Conservation (phyloP, 805 yeast genomes). For the Isabelozyma rhagii region DNA sequence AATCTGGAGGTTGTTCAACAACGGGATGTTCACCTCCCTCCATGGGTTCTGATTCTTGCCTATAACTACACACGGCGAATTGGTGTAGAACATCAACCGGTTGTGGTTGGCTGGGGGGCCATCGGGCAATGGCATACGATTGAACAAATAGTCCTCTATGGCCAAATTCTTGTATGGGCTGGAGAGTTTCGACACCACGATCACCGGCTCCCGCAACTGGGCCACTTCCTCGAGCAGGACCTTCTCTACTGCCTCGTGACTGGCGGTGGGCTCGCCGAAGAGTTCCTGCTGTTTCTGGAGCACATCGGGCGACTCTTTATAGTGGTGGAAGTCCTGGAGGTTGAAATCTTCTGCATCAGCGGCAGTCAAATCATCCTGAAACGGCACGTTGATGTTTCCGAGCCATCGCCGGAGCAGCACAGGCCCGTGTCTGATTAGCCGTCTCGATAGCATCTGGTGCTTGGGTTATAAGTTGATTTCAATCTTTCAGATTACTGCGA, state of each 20-base stretch:
- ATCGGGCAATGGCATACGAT: conserved; percentile 48
- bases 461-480: too few relatives aligned
- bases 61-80: conserved; percentile 82
- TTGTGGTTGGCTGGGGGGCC: conserved; percentile 23
- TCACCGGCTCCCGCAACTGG: conserved; percentile 39
- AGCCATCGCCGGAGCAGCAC: conserved; percentile 2
- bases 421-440: background rate
- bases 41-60: conserved; percentile 97
- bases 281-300: conserved; percentile 12
- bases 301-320: conserved; percentile 28
- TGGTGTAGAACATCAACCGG: conserved; percentile 69
- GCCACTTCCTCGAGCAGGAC: background rate
- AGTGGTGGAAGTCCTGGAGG: conserved; percentile 37
- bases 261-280: background rate
- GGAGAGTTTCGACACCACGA: conserved; percentile 54
- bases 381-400: conserved; percentile 27
- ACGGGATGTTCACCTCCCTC: conserved; percentile 71
- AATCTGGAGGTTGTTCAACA: conserved; percentile 46
- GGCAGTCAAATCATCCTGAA: conserved; percentile 34
- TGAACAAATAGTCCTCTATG: conserved; percentile 74
- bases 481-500: background rate
- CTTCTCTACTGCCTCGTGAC: conserved; percentile 1
- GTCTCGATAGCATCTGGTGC: background rate
- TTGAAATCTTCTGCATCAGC: conserved; percentile 34
- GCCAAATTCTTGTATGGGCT: conserved; percentile 80